phyloP scores from a whole-genome alignment of 164 flowering plant genomes.

The Magnolia officinalis region DNA sequence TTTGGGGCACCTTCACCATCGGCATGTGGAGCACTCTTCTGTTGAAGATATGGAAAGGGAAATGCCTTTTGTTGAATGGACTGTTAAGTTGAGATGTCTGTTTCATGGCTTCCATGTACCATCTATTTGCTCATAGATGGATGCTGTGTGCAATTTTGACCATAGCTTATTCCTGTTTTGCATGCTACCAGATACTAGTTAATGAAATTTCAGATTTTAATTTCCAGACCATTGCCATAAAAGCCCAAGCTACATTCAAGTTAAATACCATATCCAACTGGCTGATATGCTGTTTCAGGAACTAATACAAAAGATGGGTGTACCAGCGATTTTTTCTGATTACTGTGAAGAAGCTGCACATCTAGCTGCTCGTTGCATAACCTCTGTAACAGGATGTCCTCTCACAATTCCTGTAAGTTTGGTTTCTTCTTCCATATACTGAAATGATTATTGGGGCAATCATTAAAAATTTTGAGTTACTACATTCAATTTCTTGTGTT shows the following conservation, averaged over 20 bases:
- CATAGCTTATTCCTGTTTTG: not conserved
- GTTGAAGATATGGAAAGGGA: not conserved
- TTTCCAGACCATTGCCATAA: not conserved
- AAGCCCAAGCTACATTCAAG: not conserved
- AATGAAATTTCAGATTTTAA: not conserved
- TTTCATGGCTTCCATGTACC: not conserved
- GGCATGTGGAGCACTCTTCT: not conserved
- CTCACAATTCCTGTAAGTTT: constrained; percentile 51
- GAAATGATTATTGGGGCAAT: not conserved
- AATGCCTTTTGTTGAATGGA: not conserved
- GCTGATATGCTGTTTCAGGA: constrained; percentile 40
- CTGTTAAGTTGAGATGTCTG: not conserved
- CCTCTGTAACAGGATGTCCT: constrained; percentile 37
- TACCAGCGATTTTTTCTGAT: constrained; percentile 81
- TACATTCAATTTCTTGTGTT: not conserved
- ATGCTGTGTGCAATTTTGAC: not conserved
- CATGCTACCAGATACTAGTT: not conserved
- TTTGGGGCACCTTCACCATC: not conserved
- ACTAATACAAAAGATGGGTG: constrained; percentile 52
- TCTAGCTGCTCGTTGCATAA: constrained; percentile 68
- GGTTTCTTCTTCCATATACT: not conserved
- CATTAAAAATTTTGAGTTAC: not conserved
- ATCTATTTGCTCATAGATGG: not conserved
- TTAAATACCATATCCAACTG: not conserved
- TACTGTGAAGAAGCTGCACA: constrained; percentile 94